phyloP scores from a whole-genome alignment of 257 asterid genomes.

The Avicennia marina region DNA sequence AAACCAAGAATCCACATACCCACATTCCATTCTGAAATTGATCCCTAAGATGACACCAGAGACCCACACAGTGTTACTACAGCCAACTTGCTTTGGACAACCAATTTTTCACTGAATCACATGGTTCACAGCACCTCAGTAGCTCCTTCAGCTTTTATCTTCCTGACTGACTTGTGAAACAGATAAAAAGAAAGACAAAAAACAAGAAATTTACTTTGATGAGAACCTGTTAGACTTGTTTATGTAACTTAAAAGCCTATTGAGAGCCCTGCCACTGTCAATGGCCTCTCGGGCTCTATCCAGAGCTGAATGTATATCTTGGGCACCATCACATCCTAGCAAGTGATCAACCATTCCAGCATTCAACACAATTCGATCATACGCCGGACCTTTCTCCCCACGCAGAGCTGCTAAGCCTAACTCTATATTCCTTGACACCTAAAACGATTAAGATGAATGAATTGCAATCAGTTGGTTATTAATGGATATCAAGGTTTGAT shows the following conservation, averaged over 20 bases:
- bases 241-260: conserved; percentile 66
- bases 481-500: background rate
- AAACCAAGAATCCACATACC: no score
- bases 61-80: no score
- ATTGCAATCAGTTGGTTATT: background rate
- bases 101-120: no score
- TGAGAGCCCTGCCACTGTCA: conserved; percentile 80
- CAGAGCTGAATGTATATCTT: conserved; percentile 56
- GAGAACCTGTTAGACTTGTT: conserved; percentile 50
- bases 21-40: no score
- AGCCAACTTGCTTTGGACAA: no score
- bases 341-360: conserved; percentile 95
- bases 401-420: conserved; percentile 83
- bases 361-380: conserved; percentile 77
- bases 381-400: conserved; percentile 87
- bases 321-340: conserved; percentile 92
- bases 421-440: conserved; percentile 79
- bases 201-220: background rate
- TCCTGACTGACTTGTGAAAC: no score
- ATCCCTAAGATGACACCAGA: no score
- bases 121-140: no score
- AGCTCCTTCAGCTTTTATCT: no score
- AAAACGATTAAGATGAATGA: background rate
- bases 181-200: background rate
- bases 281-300: conserved; percentile 93